Percentiles rank a stretch among this genome's conserved stretches.
Conservation (phyloP, 2,329 filamentous ascomycete species). For the Colletotrichum eleusines region DNA sequence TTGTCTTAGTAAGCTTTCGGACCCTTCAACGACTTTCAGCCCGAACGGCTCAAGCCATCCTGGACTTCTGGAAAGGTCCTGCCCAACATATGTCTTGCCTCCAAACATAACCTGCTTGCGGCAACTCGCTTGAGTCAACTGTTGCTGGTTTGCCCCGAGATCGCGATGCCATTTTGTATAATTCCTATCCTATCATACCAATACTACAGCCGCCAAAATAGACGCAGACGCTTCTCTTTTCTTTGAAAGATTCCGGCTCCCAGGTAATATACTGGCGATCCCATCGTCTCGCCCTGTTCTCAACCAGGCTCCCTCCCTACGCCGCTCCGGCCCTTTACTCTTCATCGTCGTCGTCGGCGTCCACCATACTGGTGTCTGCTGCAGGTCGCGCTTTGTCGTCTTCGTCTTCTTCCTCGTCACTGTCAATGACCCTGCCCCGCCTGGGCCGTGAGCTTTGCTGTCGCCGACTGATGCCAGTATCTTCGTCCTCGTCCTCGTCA, state of each 20-base stretch:
- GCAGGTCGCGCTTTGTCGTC: conserved; percentile 46
- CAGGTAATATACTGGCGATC: conserved; percentile 10
- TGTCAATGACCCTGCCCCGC: conserved; percentile 65
- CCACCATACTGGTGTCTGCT: conserved; percentile 57
- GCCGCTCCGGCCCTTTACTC: conserved; percentile 41
- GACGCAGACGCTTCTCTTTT: conserved; percentile 27
- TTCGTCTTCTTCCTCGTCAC: conserved; percentile 64
- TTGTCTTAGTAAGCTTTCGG: background rate
- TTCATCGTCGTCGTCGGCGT: conserved; percentile 51
- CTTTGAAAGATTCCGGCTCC: conserved; percentile 10
- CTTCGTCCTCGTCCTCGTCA: conserved; percentile 61
- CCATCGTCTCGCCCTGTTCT: conserved; percentile 10
- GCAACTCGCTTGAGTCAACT: background rate
- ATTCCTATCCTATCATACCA: conserved; percentile 33
- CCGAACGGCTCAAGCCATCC: background rate
- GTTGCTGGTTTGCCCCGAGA: background rate
- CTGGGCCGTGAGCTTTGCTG: conserved; percentile 60
- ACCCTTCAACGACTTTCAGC: background rate
- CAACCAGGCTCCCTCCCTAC: background rate
- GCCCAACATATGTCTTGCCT: background rate
- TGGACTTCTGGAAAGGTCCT: background rate
- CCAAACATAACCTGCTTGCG: background rate
- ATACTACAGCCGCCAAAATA: conserved; percentile 35
- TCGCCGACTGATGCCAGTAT: conserved; percentile 62
- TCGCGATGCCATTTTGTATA: conserved; percentile 34